These are phyloP conservation scores for Volutella citrinella DNA, from an alignment of 2,329 filamentous ascomycete genomes.

Conservation along the genomic window DNA sequence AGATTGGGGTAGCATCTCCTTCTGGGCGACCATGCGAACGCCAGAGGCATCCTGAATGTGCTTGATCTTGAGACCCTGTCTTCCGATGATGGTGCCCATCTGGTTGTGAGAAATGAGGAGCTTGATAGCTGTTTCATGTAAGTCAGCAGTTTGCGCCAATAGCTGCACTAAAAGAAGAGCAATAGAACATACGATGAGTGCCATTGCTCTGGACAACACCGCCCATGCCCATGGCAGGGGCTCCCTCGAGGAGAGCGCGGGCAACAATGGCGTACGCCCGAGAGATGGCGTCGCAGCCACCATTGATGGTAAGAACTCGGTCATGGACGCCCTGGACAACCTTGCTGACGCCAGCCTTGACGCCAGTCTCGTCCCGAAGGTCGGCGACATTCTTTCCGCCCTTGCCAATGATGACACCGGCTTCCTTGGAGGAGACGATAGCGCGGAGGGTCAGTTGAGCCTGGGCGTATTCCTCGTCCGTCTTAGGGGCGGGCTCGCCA, in stretches of 20 bases:
- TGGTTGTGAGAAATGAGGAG: slow-evolving; percentile 99
- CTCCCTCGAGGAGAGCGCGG: slow-evolving; percentile 86
- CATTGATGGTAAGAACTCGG: slow-evolving; percentile 92
- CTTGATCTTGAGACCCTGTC: slow-evolving; percentile 97
- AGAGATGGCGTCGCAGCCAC: slow-evolving; percentile 81
- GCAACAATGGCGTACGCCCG: slow-evolving; percentile 93
- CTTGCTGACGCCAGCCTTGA: slow-evolving; percentile 98
- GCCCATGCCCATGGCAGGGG: slow-evolving; percentile 94
- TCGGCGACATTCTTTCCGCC: slow-evolving; percentile 98
- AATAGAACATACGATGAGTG: slow-evolving; percentile 80
- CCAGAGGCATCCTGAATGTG: slow-evolving; percentile 96
- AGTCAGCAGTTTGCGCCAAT: no score
- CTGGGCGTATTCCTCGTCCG: slow-evolving; percentile 94
- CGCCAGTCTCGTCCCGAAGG: slow-evolving; percentile 93
- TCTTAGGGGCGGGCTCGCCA: slow-evolving; percentile 79
- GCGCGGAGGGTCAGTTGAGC: slow-evolving; percentile 91
- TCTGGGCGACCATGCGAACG: slow-evolving; percentile 98
- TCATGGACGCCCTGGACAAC: slow-evolving; percentile 97
- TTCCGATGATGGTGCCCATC: slow-evolving; percentile 99
- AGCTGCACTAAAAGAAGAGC: no score
- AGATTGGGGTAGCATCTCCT: slow-evolving; percentile 98
- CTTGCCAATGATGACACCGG: slow-evolving; percentile 98
- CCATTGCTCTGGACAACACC: slow-evolving; percentile 82
- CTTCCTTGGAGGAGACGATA: slow-evolving; percentile 98
- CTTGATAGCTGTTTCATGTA: slow-evolving; percentile 69